phyloP scores from a whole-genome alignment of 441 rosid genomes.

The Metrosideros polymorpha region DNA sequence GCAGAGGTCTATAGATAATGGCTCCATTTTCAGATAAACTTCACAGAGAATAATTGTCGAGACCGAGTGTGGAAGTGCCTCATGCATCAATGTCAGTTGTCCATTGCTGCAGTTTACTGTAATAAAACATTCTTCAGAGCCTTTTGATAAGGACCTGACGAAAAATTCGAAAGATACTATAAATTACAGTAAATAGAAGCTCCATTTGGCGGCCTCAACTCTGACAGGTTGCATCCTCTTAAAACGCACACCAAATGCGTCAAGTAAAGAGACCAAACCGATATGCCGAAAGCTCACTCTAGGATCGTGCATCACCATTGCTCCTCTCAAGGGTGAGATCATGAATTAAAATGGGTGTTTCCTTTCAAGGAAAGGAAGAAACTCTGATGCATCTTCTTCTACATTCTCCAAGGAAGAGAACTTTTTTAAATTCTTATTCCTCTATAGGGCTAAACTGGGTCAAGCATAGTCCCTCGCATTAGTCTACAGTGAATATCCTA shows the following conservation, averaged over 20 bases:
- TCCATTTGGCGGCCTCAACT: not conserved
- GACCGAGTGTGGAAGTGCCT: not conserved
- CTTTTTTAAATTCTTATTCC: not conserved
- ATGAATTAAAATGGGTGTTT: not conserved
- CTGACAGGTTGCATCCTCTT: not conserved
- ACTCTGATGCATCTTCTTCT: not conserved
- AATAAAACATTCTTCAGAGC: not conserved
- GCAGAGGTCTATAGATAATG: not conserved
- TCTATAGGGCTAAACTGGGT: not conserved
- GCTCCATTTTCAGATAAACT: not conserved
- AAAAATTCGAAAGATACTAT: not conserved
- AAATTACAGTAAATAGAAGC: not conserved
- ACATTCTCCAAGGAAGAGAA: not conserved
- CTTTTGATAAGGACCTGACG: not conserved
- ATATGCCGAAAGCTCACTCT: not conserved
- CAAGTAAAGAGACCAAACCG: not conserved
- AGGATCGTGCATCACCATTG: not conserved
- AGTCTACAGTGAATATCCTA: not conserved
- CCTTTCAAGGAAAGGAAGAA: not conserved
- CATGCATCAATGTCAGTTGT: not conserved
- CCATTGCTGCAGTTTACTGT: not conserved
- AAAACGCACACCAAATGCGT: not conserved
- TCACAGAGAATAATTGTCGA: not conserved
- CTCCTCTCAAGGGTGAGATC: not conserved
- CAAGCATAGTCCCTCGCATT: not conserved